Evolutionary conservation across 176 grass and related monocot species (phyloP).

Genomic region (Triticum urartu): DNA sequence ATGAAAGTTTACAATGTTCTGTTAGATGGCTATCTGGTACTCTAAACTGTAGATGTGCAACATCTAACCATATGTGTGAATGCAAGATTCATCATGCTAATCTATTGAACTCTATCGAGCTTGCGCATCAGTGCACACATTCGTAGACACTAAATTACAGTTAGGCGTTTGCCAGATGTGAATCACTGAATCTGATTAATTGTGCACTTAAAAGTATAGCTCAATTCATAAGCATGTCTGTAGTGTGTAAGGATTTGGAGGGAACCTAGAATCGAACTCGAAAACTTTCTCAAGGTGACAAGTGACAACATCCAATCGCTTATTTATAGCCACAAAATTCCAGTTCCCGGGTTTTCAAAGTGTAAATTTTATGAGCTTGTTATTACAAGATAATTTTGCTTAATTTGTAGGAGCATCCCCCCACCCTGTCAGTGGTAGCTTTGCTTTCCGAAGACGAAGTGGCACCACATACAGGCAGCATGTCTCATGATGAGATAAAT

Average conservation of each 20-base stretch:
- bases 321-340: not conserved
- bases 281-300: not conserved
- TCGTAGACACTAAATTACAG: not conserved
- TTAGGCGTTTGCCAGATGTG: not conserved
- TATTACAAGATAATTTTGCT: not conserved
- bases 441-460: constrained; percentile 8
- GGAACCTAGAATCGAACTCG: not conserved
- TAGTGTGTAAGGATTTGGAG: not conserved
- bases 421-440: not conserved
- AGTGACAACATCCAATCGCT: not conserved
- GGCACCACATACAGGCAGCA: not conserved
- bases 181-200: constrained; percentile 14
- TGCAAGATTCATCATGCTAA: constrained; percentile 3
- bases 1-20: not conserved
- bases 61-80: not conserved
- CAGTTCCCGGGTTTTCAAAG: not conserved
- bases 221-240: not conserved
- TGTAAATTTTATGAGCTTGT: not conserved
- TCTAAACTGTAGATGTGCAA: constrained; percentile 1
- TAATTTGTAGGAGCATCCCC: not conserved
- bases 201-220: not conserved
- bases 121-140: not conserved
- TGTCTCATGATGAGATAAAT: not conserved
- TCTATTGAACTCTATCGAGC: not conserved
- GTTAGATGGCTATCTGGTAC: too few species aligned